Evolutionary conservation across 192 early-diverging fungal species (phyloP), one percentile per base, ranked within the genome.

Genomic region (Linnemannia zychae): DNA sequence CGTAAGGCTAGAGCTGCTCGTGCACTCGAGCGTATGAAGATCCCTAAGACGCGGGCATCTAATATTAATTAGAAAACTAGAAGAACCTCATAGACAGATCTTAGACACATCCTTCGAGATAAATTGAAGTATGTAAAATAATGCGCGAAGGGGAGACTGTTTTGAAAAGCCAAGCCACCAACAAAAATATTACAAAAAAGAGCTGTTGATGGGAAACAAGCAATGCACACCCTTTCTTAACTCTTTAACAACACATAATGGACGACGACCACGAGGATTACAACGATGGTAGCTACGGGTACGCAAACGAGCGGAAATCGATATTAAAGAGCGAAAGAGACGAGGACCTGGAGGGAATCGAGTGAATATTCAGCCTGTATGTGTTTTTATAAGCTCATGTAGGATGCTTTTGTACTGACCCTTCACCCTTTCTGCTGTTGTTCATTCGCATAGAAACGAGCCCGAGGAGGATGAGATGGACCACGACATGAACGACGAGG

Each of bases 381-480:
- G 0, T 46, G 15, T 40, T 22, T 44, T 31, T 33, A 17, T 17
- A 53, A 9, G 22, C 52, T 36, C 33, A 52, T 38, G 7, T 7
- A 34, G 15, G 31, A 15, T 9, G 4, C 33, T 22, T 24, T 73
- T 66, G 15, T 20, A 36, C 15, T 52, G n/a, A 63, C 57, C 13
- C 12, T 31, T 1, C 57, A 15, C n/a, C 0, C 46, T 47, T 74
- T 53, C 57, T 60, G 0, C 34, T 12, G 24, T 67, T 74, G 1
- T 40, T 52, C 57, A 53, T 47, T 2, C 18, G 24, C 38, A 22
- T 79, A 85, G 83, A 69, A 40, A 49, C 63, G 83, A 79, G 68
- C 83, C 83, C 31, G 83, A 85, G 50, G 83, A 76, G 18, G 83
- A 85, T 12, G 83, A 85, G 63, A 57, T 76, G 78, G 83, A 85